phyloP scores from a whole-genome alignment of 805 yeast genomes.

The Pichia pseudocactophila region DNA sequence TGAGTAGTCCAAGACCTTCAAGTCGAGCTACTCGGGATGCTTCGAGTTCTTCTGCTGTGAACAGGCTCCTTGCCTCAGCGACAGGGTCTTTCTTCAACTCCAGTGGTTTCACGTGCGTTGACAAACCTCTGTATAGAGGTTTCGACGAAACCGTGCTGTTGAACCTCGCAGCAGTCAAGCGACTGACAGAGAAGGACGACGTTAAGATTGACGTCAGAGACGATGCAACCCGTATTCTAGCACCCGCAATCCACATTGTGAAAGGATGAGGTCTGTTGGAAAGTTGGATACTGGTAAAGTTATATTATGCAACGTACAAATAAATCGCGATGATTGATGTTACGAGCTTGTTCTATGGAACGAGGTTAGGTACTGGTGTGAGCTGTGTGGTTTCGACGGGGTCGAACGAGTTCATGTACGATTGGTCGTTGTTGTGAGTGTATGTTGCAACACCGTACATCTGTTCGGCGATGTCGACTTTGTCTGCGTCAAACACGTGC shows the following conservation, averaged over 20 bases:
- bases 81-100: background rate
- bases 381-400: background rate
- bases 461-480: slow-evolving; percentile 26
- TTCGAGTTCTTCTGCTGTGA: slow-evolving; percentile 35
- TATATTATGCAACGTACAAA: too few species aligned
- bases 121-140: too few species aligned
- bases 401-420: background rate
- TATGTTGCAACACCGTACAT: slow-evolving; percentile 27
- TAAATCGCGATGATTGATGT: too few species aligned
- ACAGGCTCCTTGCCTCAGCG: slow-evolving; percentile 15
- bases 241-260: slow-evolving; percentile 1
- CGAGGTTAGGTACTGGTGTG: background rate
- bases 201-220: too few species aligned
- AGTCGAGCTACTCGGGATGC: slow-evolving; percentile 45
- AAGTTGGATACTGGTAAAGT: too few species aligned
- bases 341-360: too few species aligned
- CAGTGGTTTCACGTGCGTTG: background rate
- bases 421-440: background rate
- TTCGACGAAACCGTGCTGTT: too few species aligned
- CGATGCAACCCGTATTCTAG: background rate
- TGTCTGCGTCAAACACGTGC: slow-evolving; percentile 4
- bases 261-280: too few species aligned
- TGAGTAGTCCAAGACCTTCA: slow-evolving; percentile 40
- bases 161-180: too few species aligned
- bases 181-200: too few species aligned